Evolutionary conservation across 73 alveolate species (phyloP).

Genomic region (Stentor roeselii): DNA sequence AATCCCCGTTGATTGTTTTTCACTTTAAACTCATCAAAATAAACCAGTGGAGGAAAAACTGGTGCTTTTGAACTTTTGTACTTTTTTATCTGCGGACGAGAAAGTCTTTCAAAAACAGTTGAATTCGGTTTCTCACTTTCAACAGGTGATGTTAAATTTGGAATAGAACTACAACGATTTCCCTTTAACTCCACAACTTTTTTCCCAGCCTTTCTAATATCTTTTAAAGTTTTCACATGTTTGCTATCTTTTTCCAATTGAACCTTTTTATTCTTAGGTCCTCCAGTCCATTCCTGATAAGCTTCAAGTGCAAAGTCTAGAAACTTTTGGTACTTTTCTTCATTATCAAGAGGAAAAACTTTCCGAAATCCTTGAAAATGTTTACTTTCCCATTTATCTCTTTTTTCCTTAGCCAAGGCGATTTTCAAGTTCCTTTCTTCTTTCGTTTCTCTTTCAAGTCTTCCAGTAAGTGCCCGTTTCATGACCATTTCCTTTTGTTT

Average conservation of each 20-base stretch:
- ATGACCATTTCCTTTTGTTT: conserved; percentile 16
- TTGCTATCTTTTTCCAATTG: too few relatives aligned
- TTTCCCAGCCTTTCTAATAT: too few relatives aligned
- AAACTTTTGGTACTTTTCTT: background rate
- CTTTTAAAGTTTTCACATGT: too few relatives aligned
- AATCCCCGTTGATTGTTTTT: too few relatives aligned
- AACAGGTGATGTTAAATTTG: background rate
- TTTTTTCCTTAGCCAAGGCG: conserved; percentile 22
- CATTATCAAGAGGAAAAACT: conserved; percentile 33
- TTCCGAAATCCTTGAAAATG: conserved; percentile 38
- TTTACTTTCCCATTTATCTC: conserved; percentile 46
- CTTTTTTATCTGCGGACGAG: background rate
- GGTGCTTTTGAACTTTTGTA: background rate
- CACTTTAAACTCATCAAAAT: background rate
- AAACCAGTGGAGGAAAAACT: background rate
- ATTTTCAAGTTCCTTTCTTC: conserved; percentile 41
- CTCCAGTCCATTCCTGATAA: conserved; percentile 20
- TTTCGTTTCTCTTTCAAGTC: background rate
- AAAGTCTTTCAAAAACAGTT: background rate
- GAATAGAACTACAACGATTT: background rate
- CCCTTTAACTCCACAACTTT: background rate
- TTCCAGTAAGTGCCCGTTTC: conserved; percentile 36
- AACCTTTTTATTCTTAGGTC: background rate
- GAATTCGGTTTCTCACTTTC: background rate
- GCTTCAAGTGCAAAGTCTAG: background rate